Percentiles rank a stretch among this genome's conserved stretches.
phyloP scores from a whole-genome alignment of 2,329 filamentous ascomycete species.

The Albophoma yamanashiensis region DNA sequence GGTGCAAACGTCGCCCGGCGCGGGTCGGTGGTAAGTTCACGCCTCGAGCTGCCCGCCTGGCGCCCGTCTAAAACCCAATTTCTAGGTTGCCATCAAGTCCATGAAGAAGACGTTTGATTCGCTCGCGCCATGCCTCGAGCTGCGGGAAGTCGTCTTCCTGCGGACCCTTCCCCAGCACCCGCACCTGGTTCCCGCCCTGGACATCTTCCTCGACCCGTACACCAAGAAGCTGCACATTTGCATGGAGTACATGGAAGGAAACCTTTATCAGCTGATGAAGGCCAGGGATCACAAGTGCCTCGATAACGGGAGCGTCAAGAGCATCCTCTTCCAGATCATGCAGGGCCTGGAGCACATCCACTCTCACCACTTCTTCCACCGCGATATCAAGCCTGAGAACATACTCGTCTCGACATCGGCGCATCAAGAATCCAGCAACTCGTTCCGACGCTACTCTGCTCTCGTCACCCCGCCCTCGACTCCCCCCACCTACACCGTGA shows the following conservation, averaged over 20 bases:
- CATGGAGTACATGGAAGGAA: slow-evolving; percentile 99
- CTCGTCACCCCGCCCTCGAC: slow-evolving; percentile 92
- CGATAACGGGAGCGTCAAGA: slow-evolving; percentile 88
- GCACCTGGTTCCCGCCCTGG: slow-evolving; percentile 91
- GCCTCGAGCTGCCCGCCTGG: slow-evolving; percentile 2
- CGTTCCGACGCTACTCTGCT: slow-evolving; percentile 86
- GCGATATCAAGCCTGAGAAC: slow-evolving; percentile 98
- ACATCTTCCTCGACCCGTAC: slow-evolving; percentile 95
- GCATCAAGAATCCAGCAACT: slow-evolving; percentile 68
- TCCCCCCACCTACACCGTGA: slow-evolving; percentile 87
- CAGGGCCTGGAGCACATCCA: slow-evolving; percentile 95
- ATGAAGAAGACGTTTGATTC: slow-evolving; percentile 99
- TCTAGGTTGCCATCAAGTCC: slow-evolving; percentile 92
- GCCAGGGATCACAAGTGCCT: slow-evolving; percentile 89
- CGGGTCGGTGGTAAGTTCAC: slow-evolving; percentile 72
- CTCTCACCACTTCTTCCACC: slow-evolving; percentile 94
- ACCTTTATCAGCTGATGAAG: slow-evolving; percentile 98
- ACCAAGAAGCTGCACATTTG: slow-evolving; percentile 94
- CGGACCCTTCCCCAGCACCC: slow-evolving; percentile 77
- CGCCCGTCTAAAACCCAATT: not conserved
- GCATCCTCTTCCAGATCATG: slow-evolving; percentile 94
- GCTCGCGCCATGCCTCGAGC: slow-evolving; percentile 78
- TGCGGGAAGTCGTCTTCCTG: slow-evolving; percentile 94
- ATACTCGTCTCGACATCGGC: slow-evolving; percentile 91
- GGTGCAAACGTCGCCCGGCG: slow-evolving; percentile 80